These are phyloP conservation scores for Petunia axillaris DNA, from an alignment of 257 asterid species.

Conservation along the genomic window DNA sequence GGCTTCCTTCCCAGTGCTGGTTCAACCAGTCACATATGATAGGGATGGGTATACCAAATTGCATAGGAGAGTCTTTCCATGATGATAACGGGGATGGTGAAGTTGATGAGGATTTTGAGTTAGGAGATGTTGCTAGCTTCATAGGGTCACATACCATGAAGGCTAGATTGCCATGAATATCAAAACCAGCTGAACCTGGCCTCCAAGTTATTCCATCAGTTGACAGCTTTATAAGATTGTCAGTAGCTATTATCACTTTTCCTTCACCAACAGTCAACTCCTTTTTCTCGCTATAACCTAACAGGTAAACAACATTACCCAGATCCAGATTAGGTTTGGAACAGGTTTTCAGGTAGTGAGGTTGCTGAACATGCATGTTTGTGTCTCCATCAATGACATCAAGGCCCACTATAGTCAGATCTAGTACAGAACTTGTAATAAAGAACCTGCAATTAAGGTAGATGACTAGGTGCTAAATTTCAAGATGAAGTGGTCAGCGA, in stretches of 20 bases:
- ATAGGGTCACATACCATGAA: conserved; percentile 99
- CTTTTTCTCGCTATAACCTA: conserved; percentile 71
- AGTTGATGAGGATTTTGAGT: conserved; percentile 72
- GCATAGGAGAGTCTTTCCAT: conserved; percentile 76
- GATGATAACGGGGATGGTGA: conserved; percentile 87
- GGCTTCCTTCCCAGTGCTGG: conserved; percentile 97
- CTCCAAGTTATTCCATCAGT: conserved; percentile 87
- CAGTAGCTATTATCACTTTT: conserved; percentile 93
- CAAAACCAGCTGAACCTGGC: conserved; percentile 98
- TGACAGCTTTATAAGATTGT: conserved; percentile 86
- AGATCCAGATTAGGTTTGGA: conserved; percentile 81
- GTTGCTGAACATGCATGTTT: conserved; percentile 57
- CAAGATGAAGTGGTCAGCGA: not conserved
- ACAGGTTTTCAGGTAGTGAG: conserved; percentile 75
- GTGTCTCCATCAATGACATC: conserved; percentile 85
- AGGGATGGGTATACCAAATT: conserved; percentile 95
- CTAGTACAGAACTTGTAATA: conserved; percentile 92
- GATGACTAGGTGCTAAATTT: conserved; percentile 18
- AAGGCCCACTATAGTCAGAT: conserved; percentile 93
- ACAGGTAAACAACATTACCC: conserved; percentile 76
- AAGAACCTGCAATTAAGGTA: conserved; percentile 70
- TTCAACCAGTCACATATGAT: conserved; percentile 89
- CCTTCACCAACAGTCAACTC: conserved; percentile 91
- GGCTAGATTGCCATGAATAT: conserved; percentile 86
- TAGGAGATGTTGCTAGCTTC: conserved; percentile 96